phyloP scores from a whole-genome alignment of 2,329 filamentous ascomycete genomes.

The Colletotrichum magnum region DNA sequence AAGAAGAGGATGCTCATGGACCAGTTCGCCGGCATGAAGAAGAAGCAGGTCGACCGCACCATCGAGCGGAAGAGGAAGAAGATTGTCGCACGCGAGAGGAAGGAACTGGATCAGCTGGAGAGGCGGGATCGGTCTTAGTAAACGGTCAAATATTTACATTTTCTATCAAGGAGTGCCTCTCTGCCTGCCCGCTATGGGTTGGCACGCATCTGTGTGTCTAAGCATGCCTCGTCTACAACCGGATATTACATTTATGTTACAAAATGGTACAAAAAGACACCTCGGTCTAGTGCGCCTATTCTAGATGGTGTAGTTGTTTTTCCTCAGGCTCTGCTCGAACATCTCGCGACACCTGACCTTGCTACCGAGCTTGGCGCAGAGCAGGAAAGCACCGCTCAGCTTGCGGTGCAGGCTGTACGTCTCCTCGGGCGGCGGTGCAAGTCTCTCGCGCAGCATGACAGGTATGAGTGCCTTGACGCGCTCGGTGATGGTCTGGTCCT shows the following conservation, averaged over 20 bases:
- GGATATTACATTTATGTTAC: conserved; percentile 36
- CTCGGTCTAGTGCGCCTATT: background rate
- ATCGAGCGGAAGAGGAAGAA: conserved; percentile 94
- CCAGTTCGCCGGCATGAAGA: conserved; percentile 86
- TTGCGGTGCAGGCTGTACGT: conserved; percentile 97
- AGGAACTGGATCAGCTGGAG: conserved; percentile 68
- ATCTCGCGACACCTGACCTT: conserved; percentile 84
- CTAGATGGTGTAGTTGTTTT: conserved; percentile 46
- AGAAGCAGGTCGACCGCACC: conserved; percentile 84
- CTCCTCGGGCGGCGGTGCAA: conserved; percentile 95
- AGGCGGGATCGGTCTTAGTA: conserved; percentile 42
- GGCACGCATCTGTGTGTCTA: conserved; percentile 15
- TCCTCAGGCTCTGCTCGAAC: conserved; percentile 73
- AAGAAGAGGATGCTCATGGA: conserved; percentile 88
- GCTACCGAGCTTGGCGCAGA: conserved; percentile 90
- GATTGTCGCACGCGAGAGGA: conserved; percentile 87
- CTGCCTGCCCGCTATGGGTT: background rate
- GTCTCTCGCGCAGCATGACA: conserved; percentile 89
- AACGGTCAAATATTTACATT: background rate
- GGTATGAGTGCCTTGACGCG: conserved; percentile 90
- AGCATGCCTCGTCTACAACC: conserved; percentile 5
- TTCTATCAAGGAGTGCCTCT: conserved; percentile 14
- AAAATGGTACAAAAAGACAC: conserved; percentile 28
- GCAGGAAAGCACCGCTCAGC: conserved; percentile 91
- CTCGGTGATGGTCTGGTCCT: conserved; percentile 95